Base-by-base conservation (phyloP, 202 grass and related monocot genomes). In the Digitaria exilis region DNA sequence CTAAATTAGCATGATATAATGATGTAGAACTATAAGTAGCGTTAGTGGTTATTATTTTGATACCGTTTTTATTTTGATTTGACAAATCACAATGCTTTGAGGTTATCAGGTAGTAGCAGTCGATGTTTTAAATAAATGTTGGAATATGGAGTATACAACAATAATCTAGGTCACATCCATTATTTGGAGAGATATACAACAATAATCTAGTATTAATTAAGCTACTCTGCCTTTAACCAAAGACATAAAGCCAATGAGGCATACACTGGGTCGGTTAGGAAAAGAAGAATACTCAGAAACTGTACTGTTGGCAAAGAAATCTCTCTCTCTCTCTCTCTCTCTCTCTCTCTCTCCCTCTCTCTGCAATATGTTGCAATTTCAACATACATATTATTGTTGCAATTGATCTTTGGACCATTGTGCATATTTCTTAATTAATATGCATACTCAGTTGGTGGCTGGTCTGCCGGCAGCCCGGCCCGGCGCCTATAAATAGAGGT, bases 401-500 rank as follows among this genome's bases (percentile, higher is more conserved):
- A 39, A n/a, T n/a, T n/a, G n/a, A n/a, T n/a, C n/a, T n/a, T 14
- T 66, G 3, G 0, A 31, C 11, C 49, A 25, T 5, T 21, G 32
- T 64, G 7, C 43, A 56, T 58, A 15, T 1, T 17, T 25, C 39
- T 45, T 44, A 74, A 18, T 45, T 44, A 74, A 18, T 79, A 8
- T n/a, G 30, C 3, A 24, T 5, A n/a, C 29, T 71, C 28, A 24
- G 4, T 45, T n/a, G 22, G 22, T 46, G 9, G 3, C 69, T 48
- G 18, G 48, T 62, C n/a, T 37, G 45, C 35, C 4, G 3, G n/a
- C n/a, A n/a, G n/a, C n/a, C n/a, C n/a, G n/a, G n/a, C n/a, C n/a
- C n/a, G n/a, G 22, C 4, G 19, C 69, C 69, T 86, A 86, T 75
- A 86, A 81, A 81, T 74, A 75, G 41, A 50, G 77, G 57, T 13